Evolutionary conservation across 495 filamentous ascomycete genomes (phyloP).

Genomic region (Monascus purpureus): DNA sequence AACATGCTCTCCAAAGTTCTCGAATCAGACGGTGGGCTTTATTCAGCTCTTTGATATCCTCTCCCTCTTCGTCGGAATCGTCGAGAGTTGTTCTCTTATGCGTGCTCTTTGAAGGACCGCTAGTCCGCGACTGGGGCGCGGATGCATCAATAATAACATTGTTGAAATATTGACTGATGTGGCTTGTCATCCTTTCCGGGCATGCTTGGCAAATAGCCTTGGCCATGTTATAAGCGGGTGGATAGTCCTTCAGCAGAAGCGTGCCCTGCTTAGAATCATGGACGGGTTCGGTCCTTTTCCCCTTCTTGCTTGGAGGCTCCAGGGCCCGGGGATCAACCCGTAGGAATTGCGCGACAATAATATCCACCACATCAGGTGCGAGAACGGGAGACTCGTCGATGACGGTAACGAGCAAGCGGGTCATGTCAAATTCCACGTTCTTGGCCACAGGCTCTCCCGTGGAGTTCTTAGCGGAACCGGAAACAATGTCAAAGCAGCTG

Average conservation of each 20-base stretch:
- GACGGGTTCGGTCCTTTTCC: slow-evolving; percentile 44
- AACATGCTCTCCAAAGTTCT: slow-evolving; percentile 88
- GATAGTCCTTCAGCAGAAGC: slow-evolving; percentile 68
- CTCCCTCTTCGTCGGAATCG: slow-evolving; percentile 66
- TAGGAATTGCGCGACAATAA: slow-evolving; percentile 89
- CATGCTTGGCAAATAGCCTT: slow-evolving; percentile 85
- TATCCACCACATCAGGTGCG: slow-evolving; percentile 73
- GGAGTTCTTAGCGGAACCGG: slow-evolving; percentile 55
- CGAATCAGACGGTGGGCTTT: slow-evolving; percentile 83
- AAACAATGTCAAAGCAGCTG: slow-evolving; percentile 83
- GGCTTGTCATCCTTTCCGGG: slow-evolving; percentile 83
- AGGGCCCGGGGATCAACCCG: slow-evolving; percentile 56
- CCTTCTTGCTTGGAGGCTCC: slow-evolving; percentile 31
- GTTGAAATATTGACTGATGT: slow-evolving; percentile 92
- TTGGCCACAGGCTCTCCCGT: slow-evolving; percentile 71
- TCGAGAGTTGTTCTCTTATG: slow-evolving; percentile 40
- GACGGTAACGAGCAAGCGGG: slow-evolving; percentile 62
- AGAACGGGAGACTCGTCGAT: slow-evolving; percentile 78
- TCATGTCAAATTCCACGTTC: slow-evolving; percentile 89
- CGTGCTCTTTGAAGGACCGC: slow-evolving; percentile 29
- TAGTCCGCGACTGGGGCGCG: slow-evolving; percentile 20
- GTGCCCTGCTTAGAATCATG: slow-evolving; percentile 64
- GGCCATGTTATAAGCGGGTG: slow-evolving; percentile 89
- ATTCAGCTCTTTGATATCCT: slow-evolving; percentile 71
- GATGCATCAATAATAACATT: slow-evolving; percentile 88